phyloP scores from a whole-genome alignment of 1,284 basidiomycete species.

The Cryptococcus neoformans region DNA sequence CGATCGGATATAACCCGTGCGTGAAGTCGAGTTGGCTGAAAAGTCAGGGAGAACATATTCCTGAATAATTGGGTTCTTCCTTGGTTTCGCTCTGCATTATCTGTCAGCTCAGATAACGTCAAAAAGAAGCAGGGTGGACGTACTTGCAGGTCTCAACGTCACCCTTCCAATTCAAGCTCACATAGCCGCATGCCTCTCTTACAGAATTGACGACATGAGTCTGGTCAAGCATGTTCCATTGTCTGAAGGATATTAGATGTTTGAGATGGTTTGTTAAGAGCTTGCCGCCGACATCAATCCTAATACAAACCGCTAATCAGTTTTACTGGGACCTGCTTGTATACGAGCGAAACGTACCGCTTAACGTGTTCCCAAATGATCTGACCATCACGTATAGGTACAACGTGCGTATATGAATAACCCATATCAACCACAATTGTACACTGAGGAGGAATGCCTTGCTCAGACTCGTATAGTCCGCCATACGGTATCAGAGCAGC shows the following conservation, averaged over 20 bases:
- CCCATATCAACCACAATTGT: slow-evolving; percentile 81
- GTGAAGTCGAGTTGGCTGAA: slow-evolving; percentile 57
- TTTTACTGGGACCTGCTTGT: background rate
- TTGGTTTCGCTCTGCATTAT: slow-evolving; percentile 21
- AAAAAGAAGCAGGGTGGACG: slow-evolving; percentile 25
- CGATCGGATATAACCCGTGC: slow-evolving; percentile 61
- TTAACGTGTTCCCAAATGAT: slow-evolving; percentile 76
- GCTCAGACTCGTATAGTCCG: slow-evolving; percentile 56
- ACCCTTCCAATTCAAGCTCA: slow-evolving; percentile 66
- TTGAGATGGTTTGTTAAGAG: slow-evolving; percentile 92
- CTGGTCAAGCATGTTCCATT: slow-evolving; percentile 98
- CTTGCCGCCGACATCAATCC: slow-evolving; percentile 91
- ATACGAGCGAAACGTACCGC: slow-evolving; percentile 55
- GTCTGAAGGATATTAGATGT: slow-evolving; percentile 86
- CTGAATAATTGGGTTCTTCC: slow-evolving; percentile 65
- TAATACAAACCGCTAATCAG: slow-evolving; percentile 37
- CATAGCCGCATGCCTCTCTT: slow-evolving; percentile 82
- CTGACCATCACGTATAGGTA: slow-evolving; percentile 75
- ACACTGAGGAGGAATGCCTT: slow-evolving; percentile 64
- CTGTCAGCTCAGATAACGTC: background rate
- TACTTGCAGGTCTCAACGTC: slow-evolving; percentile 80
- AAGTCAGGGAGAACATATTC: slow-evolving; percentile 90
- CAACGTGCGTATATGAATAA: slow-evolving; percentile 86
- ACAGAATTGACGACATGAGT: slow-evolving; percentile 88
- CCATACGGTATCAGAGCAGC: slow-evolving; percentile 73